Conservation (phyloP, 2,329 filamentous ascomycete species). For the Phaeosphaeriaceae sp. region DNA sequence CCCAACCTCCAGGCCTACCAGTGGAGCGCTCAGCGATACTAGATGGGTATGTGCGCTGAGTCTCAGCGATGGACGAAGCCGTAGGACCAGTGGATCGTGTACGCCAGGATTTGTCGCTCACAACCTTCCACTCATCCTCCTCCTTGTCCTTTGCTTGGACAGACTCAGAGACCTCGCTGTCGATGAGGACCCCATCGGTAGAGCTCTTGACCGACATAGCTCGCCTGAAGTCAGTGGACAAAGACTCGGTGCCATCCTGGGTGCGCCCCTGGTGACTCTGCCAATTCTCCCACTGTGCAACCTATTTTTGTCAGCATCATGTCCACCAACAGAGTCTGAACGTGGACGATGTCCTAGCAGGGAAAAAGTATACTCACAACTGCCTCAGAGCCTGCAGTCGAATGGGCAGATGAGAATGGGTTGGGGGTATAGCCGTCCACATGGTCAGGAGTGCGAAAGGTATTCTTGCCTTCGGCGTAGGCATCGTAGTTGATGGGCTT, state of each 20-base stretch:
- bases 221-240: slow-evolving; percentile 24
- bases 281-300: not conserved
- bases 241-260: slow-evolving; percentile 21
- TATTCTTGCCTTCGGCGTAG: slow-evolving; percentile 36
- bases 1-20: slow-evolving; percentile 25
- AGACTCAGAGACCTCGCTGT: slow-evolving; percentile 18
- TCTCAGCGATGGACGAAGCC: slow-evolving; percentile 18
- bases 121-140: not conserved
- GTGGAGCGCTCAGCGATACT: slow-evolving; percentile 34
- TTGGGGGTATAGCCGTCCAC: slow-evolving; percentile 23
- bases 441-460: slow-evolving; percentile 28
- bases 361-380: slow-evolving; percentile 19
- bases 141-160: not conserved
- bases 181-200: slow-evolving; percentile 25
- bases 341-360: not conserved
- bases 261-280: not conserved
- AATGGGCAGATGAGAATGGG: slow-evolving; percentile 25
- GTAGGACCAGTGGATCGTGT: slow-evolving; percentile 19
- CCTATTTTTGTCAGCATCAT: slow-evolving; percentile 21
- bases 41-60: slow-evolving; percentile 29
- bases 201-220: slow-evolving; percentile 20
- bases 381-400: slow-evolving; percentile 7
- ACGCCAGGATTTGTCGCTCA: slow-evolving; percentile 32
- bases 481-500: slow-evolving; percentile 35
- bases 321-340: not conserved